Percentiles rank a stretch among this genome's conserved stretches.
These are phyloP conservation scores for Saccharomycopsis capsularis DNA, from an alignment of 805 yeast species.

Conservation along the genomic window DNA sequence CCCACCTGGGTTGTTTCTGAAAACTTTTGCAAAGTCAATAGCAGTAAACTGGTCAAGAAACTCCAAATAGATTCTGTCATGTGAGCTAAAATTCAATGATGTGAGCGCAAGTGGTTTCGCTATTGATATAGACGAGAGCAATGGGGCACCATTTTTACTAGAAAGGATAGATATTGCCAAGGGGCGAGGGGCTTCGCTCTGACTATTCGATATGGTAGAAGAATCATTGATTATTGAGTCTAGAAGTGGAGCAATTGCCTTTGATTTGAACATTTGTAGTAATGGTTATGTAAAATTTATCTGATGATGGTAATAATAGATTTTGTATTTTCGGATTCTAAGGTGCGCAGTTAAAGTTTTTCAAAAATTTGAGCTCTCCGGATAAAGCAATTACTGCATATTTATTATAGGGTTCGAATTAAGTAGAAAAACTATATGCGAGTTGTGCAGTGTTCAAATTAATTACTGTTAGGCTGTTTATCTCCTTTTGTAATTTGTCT, in stretches of 20 bases:
- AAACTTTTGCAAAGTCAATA: slow-evolving; percentile 13
- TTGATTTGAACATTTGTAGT: slow-evolving; percentile 19
- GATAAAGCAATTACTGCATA: too few relatives aligned
- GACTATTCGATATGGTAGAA: background rate
- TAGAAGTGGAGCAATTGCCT: slow-evolving; percentile 6
- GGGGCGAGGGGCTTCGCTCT: slow-evolving; percentile 2
- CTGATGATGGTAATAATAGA: too few relatives aligned
- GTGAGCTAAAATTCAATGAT: slow-evolving; percentile 3
- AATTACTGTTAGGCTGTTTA: too few relatives aligned
- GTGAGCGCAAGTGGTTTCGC: slow-evolving; percentile 1
- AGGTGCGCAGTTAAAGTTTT: too few relatives aligned
- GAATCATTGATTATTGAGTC: slow-evolving; percentile 6
- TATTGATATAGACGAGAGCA: slow-evolving; percentile 10
- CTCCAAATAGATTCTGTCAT: slow-evolving; percentile 8
- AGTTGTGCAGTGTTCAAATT: too few relatives aligned
- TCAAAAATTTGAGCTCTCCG: too few relatives aligned
- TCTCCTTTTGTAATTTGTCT: too few relatives aligned
- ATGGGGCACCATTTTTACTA: slow-evolving; percentile 16
- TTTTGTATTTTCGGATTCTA: too few relatives aligned
- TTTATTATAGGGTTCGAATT: too few relatives aligned
- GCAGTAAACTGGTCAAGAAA: slow-evolving; percentile 20
- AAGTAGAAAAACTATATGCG: too few relatives aligned
- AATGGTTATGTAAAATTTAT: too few relatives aligned
- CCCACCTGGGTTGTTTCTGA: background rate
- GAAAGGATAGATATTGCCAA: slow-evolving; percentile 13